Evolutionary conservation across 2,329 filamentous ascomycete genomes (phyloP), one percentile per base, ranked within the genome.

Genomic region (Exophiala viscosa): DNA sequence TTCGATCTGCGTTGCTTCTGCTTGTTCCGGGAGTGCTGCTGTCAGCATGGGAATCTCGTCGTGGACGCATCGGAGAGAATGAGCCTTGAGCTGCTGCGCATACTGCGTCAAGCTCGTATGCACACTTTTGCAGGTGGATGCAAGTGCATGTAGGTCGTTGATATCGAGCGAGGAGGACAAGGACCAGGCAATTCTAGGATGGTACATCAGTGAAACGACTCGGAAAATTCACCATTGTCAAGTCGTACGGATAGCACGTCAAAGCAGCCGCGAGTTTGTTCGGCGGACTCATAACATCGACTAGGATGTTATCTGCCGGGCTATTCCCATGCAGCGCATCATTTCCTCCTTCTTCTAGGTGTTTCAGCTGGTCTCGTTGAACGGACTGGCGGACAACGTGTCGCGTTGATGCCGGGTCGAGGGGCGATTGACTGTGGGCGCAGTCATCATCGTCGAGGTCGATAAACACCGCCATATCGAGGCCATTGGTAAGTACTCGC

Each of bases 141-240:
- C 88, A 15, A 97, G 82, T 59, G 86, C 84, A 69, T 95, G 86
- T 63, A 96, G 81, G 11, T 88, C 86, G 69, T 92, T 96, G 45
- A 96, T 81, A 68, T 97, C 92, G 67, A 96, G 83, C 62, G 82
- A 80, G 31, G 83, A 80, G 44, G 88, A 87, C 60, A 96, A 81
- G 63, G 86, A 81, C 59, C 84, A 82, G 62, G 88, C 83, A 66
- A 96, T 83, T 64, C 90, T 96, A 74, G 54, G 58, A 42, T 35
- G 23, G 14, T 28, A 43, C 45, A 54, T 63, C 46, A 61, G 58
- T 57, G 47, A 56, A 61, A 51, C 64, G 59, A 55, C 49, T 51
- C 40, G 54, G 36, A 39, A 32, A 44, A 48, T 44, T 36, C 44
- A 49, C 54, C 50, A 45, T 48, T 40, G 20, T 35, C 43, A 44